These are phyloP conservation scores for Arxiozyma heterogenica DNA, from an alignment of 1,139 yeast genomes.

Conservation along the genomic window DNA sequence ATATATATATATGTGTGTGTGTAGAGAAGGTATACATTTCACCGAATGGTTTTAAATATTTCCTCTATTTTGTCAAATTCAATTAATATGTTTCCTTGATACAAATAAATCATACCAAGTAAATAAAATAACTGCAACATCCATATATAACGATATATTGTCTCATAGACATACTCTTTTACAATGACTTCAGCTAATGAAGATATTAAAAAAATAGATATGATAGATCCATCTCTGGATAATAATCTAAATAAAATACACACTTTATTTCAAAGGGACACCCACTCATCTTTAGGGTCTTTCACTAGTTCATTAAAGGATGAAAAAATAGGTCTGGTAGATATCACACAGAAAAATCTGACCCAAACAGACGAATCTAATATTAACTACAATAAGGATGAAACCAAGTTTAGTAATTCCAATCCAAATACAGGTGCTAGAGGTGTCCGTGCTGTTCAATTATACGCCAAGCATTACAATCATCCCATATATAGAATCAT, in stretches of 20 bases:
- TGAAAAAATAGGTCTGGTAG: background rate
- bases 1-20: too few relatives aligned
- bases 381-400: background rate
- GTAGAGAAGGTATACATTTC: too few relatives aligned
- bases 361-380: background rate
- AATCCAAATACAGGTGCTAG: background rate
- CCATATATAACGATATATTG: too few relatives aligned
- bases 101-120: background rate
- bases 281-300: background rate
- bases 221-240: background rate
- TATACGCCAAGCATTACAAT: conserved; percentile 17
- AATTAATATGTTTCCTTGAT: background rate
- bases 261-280: background rate
- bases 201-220: too few relatives aligned
- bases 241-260: background rate
- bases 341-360: background rate
- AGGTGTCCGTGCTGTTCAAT: conserved; percentile 4
- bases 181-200: background rate
- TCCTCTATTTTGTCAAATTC: too few relatives aligned
- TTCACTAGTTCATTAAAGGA: background rate
- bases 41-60: too few relatives aligned
- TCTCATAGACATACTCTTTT: too few relatives aligned
- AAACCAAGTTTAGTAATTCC: too few relatives aligned
- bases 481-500: conserved; percentile 10
- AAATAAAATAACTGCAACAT: background rate